Conservation (phyloP, 306 rosid species). For the Vigna trinervia region DNA sequence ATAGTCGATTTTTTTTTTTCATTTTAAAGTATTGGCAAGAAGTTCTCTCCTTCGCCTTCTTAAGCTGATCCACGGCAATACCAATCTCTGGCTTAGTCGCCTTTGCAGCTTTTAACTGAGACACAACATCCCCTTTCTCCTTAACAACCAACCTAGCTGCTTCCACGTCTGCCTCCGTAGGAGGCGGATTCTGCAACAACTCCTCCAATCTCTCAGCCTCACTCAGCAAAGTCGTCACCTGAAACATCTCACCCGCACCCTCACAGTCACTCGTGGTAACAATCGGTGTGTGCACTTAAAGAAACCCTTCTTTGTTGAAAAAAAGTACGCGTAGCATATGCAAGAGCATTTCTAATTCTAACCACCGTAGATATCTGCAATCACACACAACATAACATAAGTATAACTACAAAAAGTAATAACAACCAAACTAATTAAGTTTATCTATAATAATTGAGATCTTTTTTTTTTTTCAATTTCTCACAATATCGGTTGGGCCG, state of each 20-base stretch:
- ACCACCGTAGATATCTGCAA: constrained; percentile 87
- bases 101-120: constrained; percentile 74
- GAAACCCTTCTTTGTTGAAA: constrained; percentile 77
- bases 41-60: constrained; percentile 68
- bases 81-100: constrained; percentile 67
- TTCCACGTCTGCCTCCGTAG: constrained; percentile 75
- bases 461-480: neutral
- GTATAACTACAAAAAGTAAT: neutral
- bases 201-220: constrained; percentile 94
- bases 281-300: constrained; percentile 92
- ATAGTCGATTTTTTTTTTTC: no score
- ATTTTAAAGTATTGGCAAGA: no score
- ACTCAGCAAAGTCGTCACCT: constrained; percentile 84
- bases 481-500: constrained; percentile 42
- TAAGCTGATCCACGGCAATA: constrained; percentile 74
- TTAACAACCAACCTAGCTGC: constrained; percentile 64
- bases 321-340: constrained; percentile 86
- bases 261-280: constrained; percentile 97
- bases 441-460: neutral
- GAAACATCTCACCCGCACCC: constrained; percentile 99
- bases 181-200: constrained; percentile 77
- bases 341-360: constrained; percentile 84
- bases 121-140: constrained; percentile 78
- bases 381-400: neutral
- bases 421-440: no score